phyloP scores from a whole-genome alignment of 805 yeast genomes.

The Ogataea ganodermae region DNA sequence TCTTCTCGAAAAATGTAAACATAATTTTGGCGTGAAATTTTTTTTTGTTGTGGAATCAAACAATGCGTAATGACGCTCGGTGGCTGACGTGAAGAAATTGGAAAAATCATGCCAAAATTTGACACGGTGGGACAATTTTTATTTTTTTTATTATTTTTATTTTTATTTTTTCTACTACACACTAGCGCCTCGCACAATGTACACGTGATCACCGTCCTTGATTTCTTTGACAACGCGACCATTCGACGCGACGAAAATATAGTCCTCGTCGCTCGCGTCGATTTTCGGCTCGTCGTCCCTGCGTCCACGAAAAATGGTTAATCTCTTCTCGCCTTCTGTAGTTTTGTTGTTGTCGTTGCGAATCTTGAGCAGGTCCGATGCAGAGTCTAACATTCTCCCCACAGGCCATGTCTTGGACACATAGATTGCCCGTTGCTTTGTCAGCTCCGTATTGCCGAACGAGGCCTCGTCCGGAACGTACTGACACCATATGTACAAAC shows the following conservation, averaged over 20 bases:
- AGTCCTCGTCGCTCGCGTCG: conserved; percentile 22
- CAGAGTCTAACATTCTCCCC: conserved; percentile 57
- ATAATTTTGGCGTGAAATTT: conserved; percentile 2
- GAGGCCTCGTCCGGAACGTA: conserved; percentile 38
- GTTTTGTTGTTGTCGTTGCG: conserved; percentile 52
- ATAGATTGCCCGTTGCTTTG: conserved; percentile 39
- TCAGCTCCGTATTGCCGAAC: conserved; percentile 11
- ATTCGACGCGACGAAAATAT: conserved; percentile 37
- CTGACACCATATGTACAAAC: conserved; percentile 52
- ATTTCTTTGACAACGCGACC: conserved; percentile 44
- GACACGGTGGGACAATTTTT: conserved; percentile 2
- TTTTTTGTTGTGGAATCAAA: neutral
- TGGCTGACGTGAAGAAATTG: neutral
- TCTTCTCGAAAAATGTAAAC: conserved; percentile 16
- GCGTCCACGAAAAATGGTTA: conserved; percentile 47
- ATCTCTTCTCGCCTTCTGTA: conserved; percentile 41
- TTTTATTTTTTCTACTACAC: conserved; percentile 5
- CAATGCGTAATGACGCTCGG: neutral
- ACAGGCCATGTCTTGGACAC: conserved; percentile 60
- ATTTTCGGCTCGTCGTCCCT: conserved; percentile 32
- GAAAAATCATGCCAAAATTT: neutral
- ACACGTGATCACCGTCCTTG: conserved; percentile 51
- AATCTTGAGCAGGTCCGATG: conserved; percentile 49
- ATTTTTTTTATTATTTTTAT: neutral
- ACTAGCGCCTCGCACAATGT: conserved; percentile 51